phyloP scores from a whole-genome alignment of 1,284 basidiomycete genomes.

The Sanghuangporus baumii region DNA sequence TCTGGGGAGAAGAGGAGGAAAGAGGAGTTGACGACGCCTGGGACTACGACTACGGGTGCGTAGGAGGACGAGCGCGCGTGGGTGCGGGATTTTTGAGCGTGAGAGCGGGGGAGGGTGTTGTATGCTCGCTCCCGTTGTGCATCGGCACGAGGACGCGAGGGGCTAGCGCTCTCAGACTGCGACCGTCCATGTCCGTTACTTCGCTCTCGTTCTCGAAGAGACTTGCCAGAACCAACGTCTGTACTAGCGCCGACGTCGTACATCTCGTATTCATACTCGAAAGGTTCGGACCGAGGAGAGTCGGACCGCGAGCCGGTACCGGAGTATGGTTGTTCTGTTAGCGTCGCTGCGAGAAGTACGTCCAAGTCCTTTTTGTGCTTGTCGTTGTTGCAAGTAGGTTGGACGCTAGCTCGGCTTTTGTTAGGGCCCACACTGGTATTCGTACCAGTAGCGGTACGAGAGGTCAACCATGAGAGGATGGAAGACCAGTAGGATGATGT shows the following conservation, averaged over 20 bases:
- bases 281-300: not conserved
- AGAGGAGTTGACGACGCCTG: conserved; percentile 11
- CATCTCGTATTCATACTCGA: not conserved
- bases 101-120: not conserved
- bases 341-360: not conserved
- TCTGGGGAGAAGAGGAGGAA: conserved; percentile 10
- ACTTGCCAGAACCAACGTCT: not conserved
- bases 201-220: not conserved
- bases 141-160: not conserved
- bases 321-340: not conserved
- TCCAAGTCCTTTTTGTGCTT: not conserved
- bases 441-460: not conserved
- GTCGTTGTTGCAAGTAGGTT: not conserved
- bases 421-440: not conserved
- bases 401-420: not conserved
- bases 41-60: conserved; percentile 9
- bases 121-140: not conserved
- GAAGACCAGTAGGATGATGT: conserved; percentile 10
- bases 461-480: conserved; percentile 2
- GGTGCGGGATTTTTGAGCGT: not conserved
- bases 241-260: not conserved
- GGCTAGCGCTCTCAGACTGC: not conserved
- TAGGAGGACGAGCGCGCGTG: conserved; percentile 2
- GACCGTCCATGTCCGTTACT: not conserved
- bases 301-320: not conserved